Evolutionary conservation across 257 asterid genomes (phyloP).

Genomic region (Solanum rostratum): DNA sequence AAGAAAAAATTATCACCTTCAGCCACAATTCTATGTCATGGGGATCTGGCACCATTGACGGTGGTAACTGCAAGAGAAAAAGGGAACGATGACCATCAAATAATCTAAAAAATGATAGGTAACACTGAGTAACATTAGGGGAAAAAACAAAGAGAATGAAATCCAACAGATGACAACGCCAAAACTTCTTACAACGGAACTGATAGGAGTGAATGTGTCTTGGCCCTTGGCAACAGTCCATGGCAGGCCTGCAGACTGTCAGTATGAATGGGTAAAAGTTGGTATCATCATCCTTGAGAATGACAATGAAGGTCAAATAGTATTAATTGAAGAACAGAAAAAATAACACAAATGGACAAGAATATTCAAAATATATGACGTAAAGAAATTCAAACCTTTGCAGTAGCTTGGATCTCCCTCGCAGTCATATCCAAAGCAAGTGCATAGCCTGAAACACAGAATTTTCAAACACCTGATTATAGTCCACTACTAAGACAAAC

Average conservation of each 20-base stretch:
- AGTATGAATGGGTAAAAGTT: conserved; percentile 8
- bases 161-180: background rate
- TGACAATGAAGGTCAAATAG: background rate
- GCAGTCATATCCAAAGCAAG: conserved; percentile 99
- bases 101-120: background rate
- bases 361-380: background rate
- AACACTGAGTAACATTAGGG: background rate
- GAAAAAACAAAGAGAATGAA: background rate
- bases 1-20: conserved; percentile 35
- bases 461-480: background rate
- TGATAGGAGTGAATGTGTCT: conserved; percentile 97
- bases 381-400: conserved; percentile 52
- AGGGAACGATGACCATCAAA: background rate
- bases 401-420: conserved; percentile 80
- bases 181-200: conserved; percentile 66
- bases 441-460: conserved; percentile 67
- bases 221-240: conserved; percentile 97
- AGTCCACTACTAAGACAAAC: background rate
- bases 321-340: background rate
- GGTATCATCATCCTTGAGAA: background rate
- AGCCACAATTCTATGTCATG: conserved; percentile 84
- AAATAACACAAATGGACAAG: background rate
- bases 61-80: conserved; percentile 41
- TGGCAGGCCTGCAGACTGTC: conserved; percentile 97
- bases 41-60: conserved; percentile 75